Percentiles rank a stretch among this genome's conserved stretches.
These are phyloP conservation scores for Suhomyces faveliae DNA, from an alignment of 805 yeast genomes.

Conservation along the genomic window DNA sequence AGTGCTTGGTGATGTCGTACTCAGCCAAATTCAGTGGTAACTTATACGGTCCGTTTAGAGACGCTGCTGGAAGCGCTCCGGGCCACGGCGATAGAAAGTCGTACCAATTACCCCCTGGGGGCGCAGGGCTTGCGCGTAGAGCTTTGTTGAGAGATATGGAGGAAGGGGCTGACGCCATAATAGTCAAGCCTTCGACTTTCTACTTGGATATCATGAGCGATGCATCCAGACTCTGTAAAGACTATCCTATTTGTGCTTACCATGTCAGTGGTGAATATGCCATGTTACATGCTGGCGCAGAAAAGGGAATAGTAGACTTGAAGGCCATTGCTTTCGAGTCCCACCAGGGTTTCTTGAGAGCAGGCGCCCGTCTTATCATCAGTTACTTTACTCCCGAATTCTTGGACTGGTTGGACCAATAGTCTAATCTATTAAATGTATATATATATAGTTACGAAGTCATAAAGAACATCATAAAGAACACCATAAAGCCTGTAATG, in stretches of 20 bases:
- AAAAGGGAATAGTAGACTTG: conserved; percentile 86
- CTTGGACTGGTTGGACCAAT: conserved; percentile 75
- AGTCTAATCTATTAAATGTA: neutral
- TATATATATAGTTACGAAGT: too few relatives aligned
- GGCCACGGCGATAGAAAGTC: conserved; percentile 87
- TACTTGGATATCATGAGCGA: conserved; percentile 89
- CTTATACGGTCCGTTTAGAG: conserved; percentile 95
- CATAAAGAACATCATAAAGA: neutral
- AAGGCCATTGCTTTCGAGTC: conserved; percentile 81
- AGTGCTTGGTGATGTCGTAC: conserved; percentile 86
- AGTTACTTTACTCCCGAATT: conserved; percentile 95
- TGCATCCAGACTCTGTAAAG: conserved; percentile 76
- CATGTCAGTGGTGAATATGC: conserved; percentile 98
- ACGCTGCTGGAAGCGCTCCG: conserved; percentile 93
- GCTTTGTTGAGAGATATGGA: conserved; percentile 81
- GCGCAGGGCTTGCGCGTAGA: conserved; percentile 89
- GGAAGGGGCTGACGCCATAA: conserved; percentile 95
- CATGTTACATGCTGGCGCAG: conserved; percentile 98
- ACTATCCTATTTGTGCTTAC: conserved; percentile 89
- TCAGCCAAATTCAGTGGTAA: conserved; percentile 91
- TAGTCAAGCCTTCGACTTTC: conserved; percentile 94
- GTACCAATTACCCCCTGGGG: conserved; percentile 92
- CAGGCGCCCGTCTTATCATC: conserved; percentile 91
- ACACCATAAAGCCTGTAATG: too few relatives aligned
- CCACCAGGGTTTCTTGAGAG: conserved; percentile 88